Evolutionary conservation across 2,329 filamentous ascomycete species (phyloP), one percentile per base, ranked within the genome.

Genomic region (Pseudogymnoascus sp.): DNA sequence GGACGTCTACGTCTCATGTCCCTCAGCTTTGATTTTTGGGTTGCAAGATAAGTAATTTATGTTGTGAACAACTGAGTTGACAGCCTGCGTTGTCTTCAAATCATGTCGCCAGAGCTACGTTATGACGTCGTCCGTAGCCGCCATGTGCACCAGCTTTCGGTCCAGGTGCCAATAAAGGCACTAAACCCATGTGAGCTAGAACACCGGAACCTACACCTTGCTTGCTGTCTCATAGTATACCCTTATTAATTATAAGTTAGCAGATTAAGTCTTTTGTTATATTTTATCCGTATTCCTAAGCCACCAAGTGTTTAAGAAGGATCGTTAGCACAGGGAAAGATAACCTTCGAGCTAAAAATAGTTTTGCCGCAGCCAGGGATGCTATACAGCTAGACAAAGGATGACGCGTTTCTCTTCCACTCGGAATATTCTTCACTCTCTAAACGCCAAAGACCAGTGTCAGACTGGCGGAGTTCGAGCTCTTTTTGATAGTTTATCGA

Each of bases 351-450:
- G 62, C 71, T 72, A 0, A 77, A 68, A 60, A 77, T 67, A 0
- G 74, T 77, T 63, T 78, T 78, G 9, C 76, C 75, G 58, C 75
- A 77, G 37, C 75, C 75, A 17, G 73, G 69, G 21, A 74, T 75
- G 1, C 75, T 73, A 64, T 75, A 61, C 5, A 77, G 68, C 74
- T 73, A 78, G 0, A 77, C 62, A 60, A 68, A 68, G 5, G 71
- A 74, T 10, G 66, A 67, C n/a, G 59, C 31, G 10, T 57, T 41
- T 1, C 33, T 64, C 61, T 71, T 75, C 75, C 74, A 77, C 10
- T 47, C 40, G 0, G 10, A 11, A 61, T 72, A 76, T 3, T 61
- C 15, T 5, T 63, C 31, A n/a, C 66, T 64, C 13, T 71, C 13
- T 5, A 76, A 64, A 7, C 77, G 62, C 74, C 75, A 77, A 6